These are phyloP conservation scores for Chionographis japonica DNA, from an alignment of 106 monocot genomes.

Conservation along the genomic window DNA sequence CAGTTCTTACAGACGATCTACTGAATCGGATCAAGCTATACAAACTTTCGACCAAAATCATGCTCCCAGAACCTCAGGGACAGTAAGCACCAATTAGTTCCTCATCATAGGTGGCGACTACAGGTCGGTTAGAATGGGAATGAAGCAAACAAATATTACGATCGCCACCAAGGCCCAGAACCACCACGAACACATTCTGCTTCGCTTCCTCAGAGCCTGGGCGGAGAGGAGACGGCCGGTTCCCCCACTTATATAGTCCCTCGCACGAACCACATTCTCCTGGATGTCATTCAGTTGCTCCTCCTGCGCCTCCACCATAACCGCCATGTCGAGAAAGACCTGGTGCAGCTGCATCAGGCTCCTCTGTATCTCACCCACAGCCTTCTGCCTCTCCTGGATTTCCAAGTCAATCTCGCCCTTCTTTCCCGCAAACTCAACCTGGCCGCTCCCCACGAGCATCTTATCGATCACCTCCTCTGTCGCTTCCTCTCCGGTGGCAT, in stretches of 20 bases:
- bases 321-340: slow-evolving; percentile 45
- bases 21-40: no score
- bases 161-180: slow-evolving; percentile 10
- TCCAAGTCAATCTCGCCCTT: slow-evolving; percentile 13
- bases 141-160: slow-evolving; percentile 23
- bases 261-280: slow-evolving; percentile 30
- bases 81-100: no score
- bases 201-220: slow-evolving; percentile 10
- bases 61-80: no score
- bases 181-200: neutral
- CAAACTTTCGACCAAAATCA: no score
- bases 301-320: slow-evolving; percentile 36
- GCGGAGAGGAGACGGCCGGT: slow-evolving; percentile 28
- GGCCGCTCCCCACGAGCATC: slow-evolving; percentile 11
- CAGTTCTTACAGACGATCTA: no score
- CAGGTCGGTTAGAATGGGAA: slow-evolving; percentile 6
- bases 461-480: slow-evolving; percentile 19
- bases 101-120: no score
- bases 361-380: slow-evolving; percentile 34
- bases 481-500: slow-evolving; percentile 26
- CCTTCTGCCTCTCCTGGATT: slow-evolving; percentile 31
- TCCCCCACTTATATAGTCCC: slow-evolving; percentile 27
- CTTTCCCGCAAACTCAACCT: neutral
- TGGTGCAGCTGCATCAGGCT: slow-evolving; percentile 40
- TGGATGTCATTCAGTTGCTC: slow-evolving; percentile 44